Base-by-base conservation (phyloP, 2,329 filamentous ascomycete genomes). In the Graphilbum fragrans region DNA sequence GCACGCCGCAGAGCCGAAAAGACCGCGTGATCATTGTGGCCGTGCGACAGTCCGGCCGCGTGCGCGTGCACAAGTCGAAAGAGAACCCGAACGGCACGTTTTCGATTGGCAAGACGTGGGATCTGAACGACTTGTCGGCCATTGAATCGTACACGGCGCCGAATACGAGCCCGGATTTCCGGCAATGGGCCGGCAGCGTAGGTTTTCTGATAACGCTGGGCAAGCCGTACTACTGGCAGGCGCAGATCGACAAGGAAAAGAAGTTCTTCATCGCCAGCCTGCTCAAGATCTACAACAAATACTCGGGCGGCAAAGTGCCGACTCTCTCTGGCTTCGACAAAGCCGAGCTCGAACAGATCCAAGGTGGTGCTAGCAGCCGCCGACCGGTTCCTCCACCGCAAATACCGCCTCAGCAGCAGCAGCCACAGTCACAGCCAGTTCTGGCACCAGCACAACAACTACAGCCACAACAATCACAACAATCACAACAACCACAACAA, bases 51-150 rank as follows among this genome's bases (percentile, higher is more conserved):
- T 94, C 90, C 2, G 92, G 90, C 42, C 75, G 87, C 45, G 90
- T 98, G 38, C 84, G 88, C 54, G 79, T 98, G 67, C 92, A 98
- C 69, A 98, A 98, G 63, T 90, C 87, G 44, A 82, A 94, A 53
- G 92, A 98, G 64, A 98, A 98, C 58, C 70, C 75, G 42, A 95
- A 94, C 59, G 87, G 87, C 42, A 79, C 85, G 20, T 98, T 95
- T 61, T 96, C 90, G 18, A 94, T 98, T 51, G 92, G 92, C 50
- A 98, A 98, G 65, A 94, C 92, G 4, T 98, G 92, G 92, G 84
- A 88, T 58, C 74, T 98, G 51, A 90, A 96, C 60, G 92, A 98
- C 56, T 66, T 98, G 38, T 74, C 75, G 5, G 72, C 74, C 36
- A 84, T 98, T 49, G 83, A 94, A 58, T 92, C 86, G 21, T 96